Conservation (phyloP, 139 green algal genomes). For the Coelastrella sp. region DNA sequence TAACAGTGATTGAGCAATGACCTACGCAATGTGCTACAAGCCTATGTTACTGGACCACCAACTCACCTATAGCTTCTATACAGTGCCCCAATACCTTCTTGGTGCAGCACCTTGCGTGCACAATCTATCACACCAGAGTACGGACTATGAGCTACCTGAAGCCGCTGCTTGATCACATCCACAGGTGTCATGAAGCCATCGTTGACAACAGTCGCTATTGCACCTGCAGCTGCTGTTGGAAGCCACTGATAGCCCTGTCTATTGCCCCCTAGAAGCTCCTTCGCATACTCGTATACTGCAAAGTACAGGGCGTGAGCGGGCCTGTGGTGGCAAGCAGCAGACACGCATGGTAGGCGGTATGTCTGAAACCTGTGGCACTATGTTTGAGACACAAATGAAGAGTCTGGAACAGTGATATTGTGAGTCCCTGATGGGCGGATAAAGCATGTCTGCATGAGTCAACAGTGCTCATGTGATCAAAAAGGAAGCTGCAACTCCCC, state of each 20-base stretch:
- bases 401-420: too few species aligned
- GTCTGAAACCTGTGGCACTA: too few species aligned
- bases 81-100: conserved; percentile 87
- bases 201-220: conserved; percentile 88
- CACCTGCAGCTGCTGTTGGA: conserved; percentile 70
- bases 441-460: too few species aligned
- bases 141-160: conserved; percentile 77
- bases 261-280: conserved; percentile 80
- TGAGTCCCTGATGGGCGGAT: too few species aligned
- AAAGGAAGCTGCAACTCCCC: too few species aligned
- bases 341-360: too few species aligned
- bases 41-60: background rate
- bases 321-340: too few species aligned
- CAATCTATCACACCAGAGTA: conserved; percentile 74
- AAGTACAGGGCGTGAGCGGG: conserved; percentile 98
- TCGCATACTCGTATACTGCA: conserved; percentile 91
- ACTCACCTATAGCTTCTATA: conserved; percentile 86
- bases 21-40: too few species aligned
- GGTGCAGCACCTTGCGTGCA: conserved; percentile 59
- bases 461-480: too few species aligned
- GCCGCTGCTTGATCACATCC: conserved; percentile 93
- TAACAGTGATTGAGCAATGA: too few species aligned
- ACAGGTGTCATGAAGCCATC: conserved; percentile 90
- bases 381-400: too few species aligned
- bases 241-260: conserved; percentile 66